A percentile compares a stretch with the other conserved stretches of the same genome.
Conservation (phyloP, 129 eudicot species). For the Lactuca saligna region DNA sequence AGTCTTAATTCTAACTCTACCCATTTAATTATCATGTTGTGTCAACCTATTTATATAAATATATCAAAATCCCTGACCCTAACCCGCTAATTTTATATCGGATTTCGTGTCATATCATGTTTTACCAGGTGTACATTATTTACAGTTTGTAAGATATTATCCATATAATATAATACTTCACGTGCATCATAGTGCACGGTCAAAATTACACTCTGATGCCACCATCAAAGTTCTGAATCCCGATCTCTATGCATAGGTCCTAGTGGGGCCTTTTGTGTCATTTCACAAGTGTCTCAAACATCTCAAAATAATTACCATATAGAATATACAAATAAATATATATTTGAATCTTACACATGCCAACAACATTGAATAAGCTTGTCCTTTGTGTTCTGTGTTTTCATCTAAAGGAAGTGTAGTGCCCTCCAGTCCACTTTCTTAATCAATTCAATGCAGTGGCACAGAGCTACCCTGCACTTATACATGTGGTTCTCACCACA, state of each 20-base stretch:
- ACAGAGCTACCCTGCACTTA: conserved; percentile 19
- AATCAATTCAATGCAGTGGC: conserved; percentile 24
- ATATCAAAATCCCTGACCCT: too few relatives aligned
- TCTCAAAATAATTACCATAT: neutral
- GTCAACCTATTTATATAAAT: too few relatives aligned
- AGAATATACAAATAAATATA: neutral
- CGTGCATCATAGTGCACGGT: conserved; percentile 7
- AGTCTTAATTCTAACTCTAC: too few relatives aligned
- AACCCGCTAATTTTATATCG: too few relatives aligned
- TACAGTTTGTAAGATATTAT: neutral
- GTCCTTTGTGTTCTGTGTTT: conserved; percentile 22
- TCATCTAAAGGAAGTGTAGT: conserved; percentile 13
- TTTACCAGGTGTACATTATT: too few relatives aligned
- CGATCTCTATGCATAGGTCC: neutral
- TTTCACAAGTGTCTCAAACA: conserved; percentile 11
- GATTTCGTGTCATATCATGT: too few relatives aligned
- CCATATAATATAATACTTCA: neutral
- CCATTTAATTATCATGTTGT: too few relatives aligned
- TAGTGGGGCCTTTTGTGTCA: conserved; percentile 8
- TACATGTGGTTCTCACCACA: conserved; percentile 21
- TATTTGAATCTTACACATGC: conserved; percentile 8
- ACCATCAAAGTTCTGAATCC: neutral
- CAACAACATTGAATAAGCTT: conserved; percentile 21
- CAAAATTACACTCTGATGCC: neutral
- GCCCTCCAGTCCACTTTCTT: conserved; percentile 11